phyloP scores from a whole-genome alignment of 805 yeast genomes.

The Yarrowia sp. region DNA sequence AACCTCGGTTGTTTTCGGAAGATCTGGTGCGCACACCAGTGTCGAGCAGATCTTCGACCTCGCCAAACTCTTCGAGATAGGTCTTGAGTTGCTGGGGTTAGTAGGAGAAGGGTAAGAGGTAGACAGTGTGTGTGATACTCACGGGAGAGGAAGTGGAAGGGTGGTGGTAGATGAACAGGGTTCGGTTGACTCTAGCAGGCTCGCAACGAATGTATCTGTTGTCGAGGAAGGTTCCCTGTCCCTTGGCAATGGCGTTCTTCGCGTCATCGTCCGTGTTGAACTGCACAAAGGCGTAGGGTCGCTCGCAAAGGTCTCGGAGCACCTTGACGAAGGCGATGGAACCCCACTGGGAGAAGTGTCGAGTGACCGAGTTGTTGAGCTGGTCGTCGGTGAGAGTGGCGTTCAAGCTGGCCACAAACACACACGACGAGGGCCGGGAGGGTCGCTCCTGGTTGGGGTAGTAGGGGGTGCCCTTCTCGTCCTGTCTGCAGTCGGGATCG shows the following conservation, averaged over 20 bases:
- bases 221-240: constrained; percentile 65
- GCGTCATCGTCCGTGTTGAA: constrained; percentile 71
- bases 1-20: constrained; percentile 39
- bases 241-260: constrained; percentile 59
- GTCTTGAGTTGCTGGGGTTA: constrained; percentile 38
- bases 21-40: background rate
- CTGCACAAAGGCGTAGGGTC: constrained; percentile 94
- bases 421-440: constrained; percentile 74
- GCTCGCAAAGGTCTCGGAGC: constrained; percentile 70
- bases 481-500: background rate
- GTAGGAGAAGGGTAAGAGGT: background rate
- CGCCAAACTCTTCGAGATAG: constrained; percentile 59
- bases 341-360: constrained; percentile 55
- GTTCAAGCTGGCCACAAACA: constrained; percentile 82
- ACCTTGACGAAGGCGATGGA: constrained; percentile 60
- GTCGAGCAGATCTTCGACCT: constrained; percentile 59
- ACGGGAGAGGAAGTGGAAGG: constrained; percentile 2
- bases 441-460: constrained; percentile 23
- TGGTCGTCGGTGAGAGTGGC: constrained; percentile 66
- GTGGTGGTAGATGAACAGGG: constrained; percentile 48
- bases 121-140: background rate
- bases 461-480: constrained; percentile 10
- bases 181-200: constrained; percentile 86
- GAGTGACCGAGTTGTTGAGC: constrained; percentile 61
- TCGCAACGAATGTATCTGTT: constrained; percentile 84